Conservation (phyloP, 2,329 filamentous ascomycete genomes). For the Cadophora sp. region DNA sequence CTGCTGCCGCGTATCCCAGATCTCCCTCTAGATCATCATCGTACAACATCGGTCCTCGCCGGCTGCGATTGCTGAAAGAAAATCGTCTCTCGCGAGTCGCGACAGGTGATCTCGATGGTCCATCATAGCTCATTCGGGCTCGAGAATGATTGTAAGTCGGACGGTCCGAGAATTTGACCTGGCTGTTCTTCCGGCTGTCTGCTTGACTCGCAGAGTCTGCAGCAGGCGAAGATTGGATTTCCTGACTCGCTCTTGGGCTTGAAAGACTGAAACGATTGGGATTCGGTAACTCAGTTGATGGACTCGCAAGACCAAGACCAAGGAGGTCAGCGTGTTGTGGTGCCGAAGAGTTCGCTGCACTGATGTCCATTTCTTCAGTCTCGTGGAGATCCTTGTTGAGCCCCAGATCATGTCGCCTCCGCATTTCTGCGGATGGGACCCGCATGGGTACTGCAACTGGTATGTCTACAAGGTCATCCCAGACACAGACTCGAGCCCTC, state of each 20-base stretch:
- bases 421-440: conserved; percentile 83
- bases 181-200: conserved; percentile 32
- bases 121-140: conserved; percentile 45
- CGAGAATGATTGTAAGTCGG: conserved; percentile 37
- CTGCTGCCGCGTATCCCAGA: conserved; percentile 90
- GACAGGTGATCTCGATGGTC: conserved; percentile 38
- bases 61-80: conserved; percentile 47
- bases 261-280: conserved; percentile 77
- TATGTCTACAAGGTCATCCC: conserved; percentile 97
- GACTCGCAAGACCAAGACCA: conserved; percentile 47
- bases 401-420: conserved; percentile 64
- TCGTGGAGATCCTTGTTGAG: conserved; percentile 55
- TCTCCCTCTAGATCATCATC: conserved; percentile 88
- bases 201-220: conserved; percentile 26
- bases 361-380: conserved; percentile 89
- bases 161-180: conserved; percentile 41
- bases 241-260: conserved; percentile 45
- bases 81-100: conserved; percentile 44
- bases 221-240: conserved; percentile 33
- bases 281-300: conserved; percentile 72
- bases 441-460: conserved; percentile 92
- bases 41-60: conserved; percentile 51
- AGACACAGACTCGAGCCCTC: conserved; percentile 90
- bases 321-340: conserved; percentile 69
- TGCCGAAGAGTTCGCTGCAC: conserved; percentile 67